These are phyloP conservation scores for Boletellus sp. DNA, from an alignment of 768 basidiomycete species.

Conservation along the genomic window DNA sequence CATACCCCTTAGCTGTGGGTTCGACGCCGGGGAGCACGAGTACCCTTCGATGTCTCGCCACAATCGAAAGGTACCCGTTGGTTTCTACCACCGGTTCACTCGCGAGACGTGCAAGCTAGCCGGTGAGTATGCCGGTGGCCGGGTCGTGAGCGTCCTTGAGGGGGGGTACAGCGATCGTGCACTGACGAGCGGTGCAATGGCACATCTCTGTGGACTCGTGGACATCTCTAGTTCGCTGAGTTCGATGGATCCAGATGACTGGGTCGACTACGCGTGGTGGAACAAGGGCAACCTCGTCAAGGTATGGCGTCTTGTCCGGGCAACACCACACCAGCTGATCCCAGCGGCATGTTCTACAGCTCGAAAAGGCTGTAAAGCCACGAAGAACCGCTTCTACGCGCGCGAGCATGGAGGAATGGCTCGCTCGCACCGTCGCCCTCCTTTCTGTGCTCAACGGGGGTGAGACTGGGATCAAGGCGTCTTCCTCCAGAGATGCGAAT, in stretches of 20 bases:
- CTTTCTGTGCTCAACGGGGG: slow-evolving; percentile 7
- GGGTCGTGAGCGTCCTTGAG: slow-evolving; percentile 85
- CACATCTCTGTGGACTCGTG: slow-evolving; percentile 70
- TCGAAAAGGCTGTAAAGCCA: slow-evolving; percentile 64
- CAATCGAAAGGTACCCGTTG: slow-evolving; percentile 79
- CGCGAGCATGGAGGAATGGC: slow-evolving; percentile 47
- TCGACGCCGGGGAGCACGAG: slow-evolving; percentile 94
- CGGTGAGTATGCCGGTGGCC: slow-evolving; percentile 59
- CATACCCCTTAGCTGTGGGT: slow-evolving; percentile 63
- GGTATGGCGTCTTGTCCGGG: slow-evolving; percentile 32
- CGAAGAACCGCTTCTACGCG: slow-evolving; percentile 41
- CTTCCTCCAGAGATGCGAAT: slow-evolving; percentile 1
- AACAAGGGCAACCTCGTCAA: slow-evolving; percentile 51
- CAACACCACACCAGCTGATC: background rate
- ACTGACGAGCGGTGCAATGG: slow-evolving; percentile 77
- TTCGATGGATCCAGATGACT: background rate
- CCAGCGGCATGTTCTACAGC: slow-evolving; percentile 32
- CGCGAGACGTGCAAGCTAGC: slow-evolving; percentile 65
- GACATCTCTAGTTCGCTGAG: slow-evolving; percentile 1
- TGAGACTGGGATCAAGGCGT: slow-evolving; percentile 2
- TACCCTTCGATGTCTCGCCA: slow-evolving; percentile 89
- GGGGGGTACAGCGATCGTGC: slow-evolving; percentile 94
- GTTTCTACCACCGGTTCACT: slow-evolving; percentile 84
- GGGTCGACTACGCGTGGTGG: slow-evolving; percentile 63
- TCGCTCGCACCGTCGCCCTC: slow-evolving; percentile 46